A percentile compares a stretch with the other conserved stretches of the same genome.
Conservation (phyloP, 768 basidiomycete genomes). For the Xerocomus brunneocitrinus region DNA sequence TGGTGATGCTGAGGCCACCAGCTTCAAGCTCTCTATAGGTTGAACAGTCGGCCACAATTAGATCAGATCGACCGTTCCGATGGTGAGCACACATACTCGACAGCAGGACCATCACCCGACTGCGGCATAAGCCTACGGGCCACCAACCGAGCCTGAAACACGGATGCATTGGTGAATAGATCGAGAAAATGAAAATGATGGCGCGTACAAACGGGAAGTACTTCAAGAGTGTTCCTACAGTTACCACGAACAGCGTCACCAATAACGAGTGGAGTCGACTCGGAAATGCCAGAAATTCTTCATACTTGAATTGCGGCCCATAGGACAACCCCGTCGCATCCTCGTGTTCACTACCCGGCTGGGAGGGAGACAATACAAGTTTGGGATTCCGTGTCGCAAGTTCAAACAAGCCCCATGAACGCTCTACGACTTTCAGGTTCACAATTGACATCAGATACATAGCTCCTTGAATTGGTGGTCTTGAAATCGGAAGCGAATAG, state of each 20-base stretch:
- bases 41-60: neutral
- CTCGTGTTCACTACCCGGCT: conserved; percentile 15
- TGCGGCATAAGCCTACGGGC: conserved; percentile 46
- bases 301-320: conserved; percentile 71
- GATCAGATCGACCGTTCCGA: neutral
- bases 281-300: conserved; percentile 55
- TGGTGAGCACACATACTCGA: conserved; percentile 42
- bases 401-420: conserved; percentile 52
- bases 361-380: conserved; percentile 12
- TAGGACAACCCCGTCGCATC: conserved; percentile 38
- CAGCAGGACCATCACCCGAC: conserved; percentile 59
- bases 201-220: conserved; percentile 36
- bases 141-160: conserved; percentile 46
- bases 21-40: conserved; percentile 47
- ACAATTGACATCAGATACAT: conserved; percentile 41
- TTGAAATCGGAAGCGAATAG: conserved; percentile 34
- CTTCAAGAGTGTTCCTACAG: conserved; percentile 24
- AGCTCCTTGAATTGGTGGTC: conserved; percentile 34
- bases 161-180: neutral
- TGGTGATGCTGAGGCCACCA: conserved; percentile 61
- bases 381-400: conserved; percentile 20
- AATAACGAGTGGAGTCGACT: conserved; percentile 39
- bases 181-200: neutral
- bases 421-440: conserved; percentile 50
- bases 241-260: conserved; percentile 32